phyloP scores from a whole-genome alignment of 2,329 filamentous ascomycete genomes.

The Esteya vermicola region DNA sequence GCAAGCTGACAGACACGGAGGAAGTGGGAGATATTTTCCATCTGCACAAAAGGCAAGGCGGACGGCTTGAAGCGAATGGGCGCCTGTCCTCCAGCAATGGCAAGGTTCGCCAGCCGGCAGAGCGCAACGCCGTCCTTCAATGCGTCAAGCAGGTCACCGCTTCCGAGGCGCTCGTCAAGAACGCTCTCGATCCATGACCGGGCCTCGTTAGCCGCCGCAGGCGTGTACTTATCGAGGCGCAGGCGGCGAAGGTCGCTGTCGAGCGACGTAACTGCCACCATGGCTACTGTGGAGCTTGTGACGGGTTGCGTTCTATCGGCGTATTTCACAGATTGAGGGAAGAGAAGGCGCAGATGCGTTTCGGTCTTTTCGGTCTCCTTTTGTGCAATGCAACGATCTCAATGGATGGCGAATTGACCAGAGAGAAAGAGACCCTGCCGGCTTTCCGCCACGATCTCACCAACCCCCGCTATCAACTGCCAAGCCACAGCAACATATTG shows the following conservation, averaged over 20 bases:
- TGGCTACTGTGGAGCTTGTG: too few relatives aligned
- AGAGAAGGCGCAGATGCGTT: background rate
- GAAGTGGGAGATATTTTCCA: constrained; percentile 98
- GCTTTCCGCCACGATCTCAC: too few relatives aligned
- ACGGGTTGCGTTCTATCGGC: too few relatives aligned
- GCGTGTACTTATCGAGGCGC: constrained; percentile 87
- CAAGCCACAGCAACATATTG: too few relatives aligned
- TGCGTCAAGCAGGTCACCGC: constrained; percentile 66
- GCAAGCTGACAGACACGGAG: constrained; percentile 73
- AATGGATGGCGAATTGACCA: too few relatives aligned
- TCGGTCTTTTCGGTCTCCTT: too few relatives aligned
- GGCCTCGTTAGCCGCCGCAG: constrained; percentile 74
- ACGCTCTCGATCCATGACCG: constrained; percentile 73
- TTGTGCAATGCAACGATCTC: too few relatives aligned
- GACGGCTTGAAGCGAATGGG: constrained; percentile 84
- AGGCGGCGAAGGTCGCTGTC: constrained; percentile 92
- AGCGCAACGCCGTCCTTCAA: constrained; percentile 85
- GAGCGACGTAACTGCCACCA: constrained; percentile 75
- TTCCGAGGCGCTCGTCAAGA: constrained; percentile 57
- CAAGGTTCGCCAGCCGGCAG: constrained; percentile 82
- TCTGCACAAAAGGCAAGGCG: constrained; percentile 94
- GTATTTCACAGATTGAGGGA: too few relatives aligned
- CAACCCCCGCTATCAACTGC: too few relatives aligned
- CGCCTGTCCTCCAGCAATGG: constrained; percentile 66
- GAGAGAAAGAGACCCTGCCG: too few relatives aligned